phyloP scores from a whole-genome alignment of 441 rosid species.

The Syzygium syzygioides region DNA sequence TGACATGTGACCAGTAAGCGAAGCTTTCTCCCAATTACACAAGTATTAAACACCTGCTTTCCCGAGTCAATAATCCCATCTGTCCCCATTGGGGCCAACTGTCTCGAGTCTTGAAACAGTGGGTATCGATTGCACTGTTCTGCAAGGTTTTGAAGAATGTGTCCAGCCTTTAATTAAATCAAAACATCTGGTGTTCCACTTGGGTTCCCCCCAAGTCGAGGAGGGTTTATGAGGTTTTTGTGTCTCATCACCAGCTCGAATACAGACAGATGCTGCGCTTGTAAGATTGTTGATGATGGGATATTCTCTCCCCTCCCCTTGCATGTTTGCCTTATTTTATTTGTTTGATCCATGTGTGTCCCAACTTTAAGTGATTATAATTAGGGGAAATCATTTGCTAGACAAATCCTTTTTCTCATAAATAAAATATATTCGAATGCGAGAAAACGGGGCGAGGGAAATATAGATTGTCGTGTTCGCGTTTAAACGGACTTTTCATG shows the following conservation, averaged over 20 bases:
- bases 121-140: background rate
- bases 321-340: background rate
- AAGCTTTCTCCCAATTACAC: background rate
- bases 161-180: background rate
- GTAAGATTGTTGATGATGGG: background rate
- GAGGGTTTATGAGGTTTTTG: background rate
- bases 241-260: background rate
- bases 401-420: background rate
- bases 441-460: background rate
- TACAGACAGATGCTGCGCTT: background rate
- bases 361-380: background rate
- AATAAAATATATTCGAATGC: background rate
- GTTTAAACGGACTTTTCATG: background rate
- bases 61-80: background rate
- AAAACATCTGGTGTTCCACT: background rate
- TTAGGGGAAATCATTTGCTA: background rate
- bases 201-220: background rate
- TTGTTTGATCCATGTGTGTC: background rate
- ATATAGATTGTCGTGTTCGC: background rate
- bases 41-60: background rate
- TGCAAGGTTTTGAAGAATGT: background rate
- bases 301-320: background rate
- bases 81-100: background rate
- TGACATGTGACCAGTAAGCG: background rate
- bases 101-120: background rate